Conservation (phyloP, 1,139 yeast genomes). For the Pneumocystis oryctolagi region DNA sequence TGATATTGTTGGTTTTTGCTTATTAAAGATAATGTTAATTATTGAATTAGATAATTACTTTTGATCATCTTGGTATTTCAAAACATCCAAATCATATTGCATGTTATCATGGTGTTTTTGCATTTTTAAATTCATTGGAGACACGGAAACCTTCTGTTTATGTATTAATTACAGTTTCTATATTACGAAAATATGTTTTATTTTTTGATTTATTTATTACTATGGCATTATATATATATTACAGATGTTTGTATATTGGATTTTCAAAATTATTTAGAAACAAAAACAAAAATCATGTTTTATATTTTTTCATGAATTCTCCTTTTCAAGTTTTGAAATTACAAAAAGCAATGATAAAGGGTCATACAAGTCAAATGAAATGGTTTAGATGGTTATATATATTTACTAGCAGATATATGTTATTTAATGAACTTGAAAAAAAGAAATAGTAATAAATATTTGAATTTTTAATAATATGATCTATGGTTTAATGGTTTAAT, state of each 20-base stretch:
- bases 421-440: neutral
- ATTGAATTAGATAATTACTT: slow-evolving; percentile 39
- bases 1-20: slow-evolving; percentile 1
- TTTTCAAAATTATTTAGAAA: neutral
- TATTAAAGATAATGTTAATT: neutral
- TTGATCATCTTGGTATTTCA: slow-evolving; percentile 73
- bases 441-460: neutral
- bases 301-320: neutral
- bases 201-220: slow-evolving; percentile 18
- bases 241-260: neutral
- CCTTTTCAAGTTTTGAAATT: neutral
- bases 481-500: neutral
- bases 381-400: neutral
- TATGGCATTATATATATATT: slow-evolving; percentile 1
- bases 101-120: slow-evolving; percentile 16
- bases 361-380: neutral
- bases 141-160: slow-evolving; percentile 15
- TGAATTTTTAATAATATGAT: neutral
- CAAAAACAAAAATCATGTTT: neutral
- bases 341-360: neutral
- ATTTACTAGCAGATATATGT: neutral
- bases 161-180: slow-evolving; percentile 26
- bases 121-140: slow-evolving; percentile 15
- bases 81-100: slow-evolving; percentile 75
- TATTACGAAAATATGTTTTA: slow-evolving; percentile 26